Base-by-base conservation (phyloP, 345 rosid species). In the Hypericum androsaemum region DNA sequence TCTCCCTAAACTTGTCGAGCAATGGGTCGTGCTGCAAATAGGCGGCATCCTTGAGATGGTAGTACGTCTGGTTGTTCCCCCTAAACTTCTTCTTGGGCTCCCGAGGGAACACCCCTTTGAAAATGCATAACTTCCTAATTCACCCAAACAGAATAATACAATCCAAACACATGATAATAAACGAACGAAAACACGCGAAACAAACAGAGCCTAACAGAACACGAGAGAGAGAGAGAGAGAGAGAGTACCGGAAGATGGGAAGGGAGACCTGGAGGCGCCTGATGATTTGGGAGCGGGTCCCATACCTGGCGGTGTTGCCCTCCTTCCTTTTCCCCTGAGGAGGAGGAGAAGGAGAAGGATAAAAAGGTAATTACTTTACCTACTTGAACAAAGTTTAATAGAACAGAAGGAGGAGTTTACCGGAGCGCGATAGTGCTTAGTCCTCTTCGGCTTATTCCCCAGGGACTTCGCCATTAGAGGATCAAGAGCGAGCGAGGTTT, bases 11-110 rank as follows among this genome's bases (percentile, higher is more conserved):
- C 65, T 81, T 79, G 77, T 85, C 99, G 8, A 92, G 87, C 46
- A 88, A 64, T 0, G 95, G 97, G 45, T 92, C 97, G 10, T 86
- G 90, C 43, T 71, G 83, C 71, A 92, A 77, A 72, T 80, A 92
- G n/a, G 80, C 43, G 70, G 88, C 72, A 69, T 92, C 99, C 78
- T 88, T 92, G 35, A 79, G 74, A 71, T 92, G 99, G 66, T 88
- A 92, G 58, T 92, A 92, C 12, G 99, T 88, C 58, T 88, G 95
- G 58, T 88, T 88, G 70, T 79, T 88, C 60, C 99, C 99, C 36
- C 73, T 88, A 50, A 92, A 77, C 74, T 92, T 92, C 82, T 86
- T 92, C 77, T 83, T 92, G 0, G 94, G 97, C 63, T 92, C 95
- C 50, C 95, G 73, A 1, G 97, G 98, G 43, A 86, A 88, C 47